Conservation (phyloP, 305 asterid genomes). For the Caryopteris hybrid region DNA sequence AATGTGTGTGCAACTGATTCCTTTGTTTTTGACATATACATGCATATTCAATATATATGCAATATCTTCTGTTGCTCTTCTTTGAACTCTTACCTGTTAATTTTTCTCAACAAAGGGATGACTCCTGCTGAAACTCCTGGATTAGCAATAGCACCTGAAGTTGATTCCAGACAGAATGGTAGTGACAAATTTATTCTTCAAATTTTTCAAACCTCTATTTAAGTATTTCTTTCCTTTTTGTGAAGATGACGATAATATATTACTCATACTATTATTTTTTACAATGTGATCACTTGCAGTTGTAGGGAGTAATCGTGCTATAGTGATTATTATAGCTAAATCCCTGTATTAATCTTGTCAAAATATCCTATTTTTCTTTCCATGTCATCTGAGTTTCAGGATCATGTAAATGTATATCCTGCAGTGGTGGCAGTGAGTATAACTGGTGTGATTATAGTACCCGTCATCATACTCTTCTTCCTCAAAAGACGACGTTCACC, state of each 20-base stretch:
- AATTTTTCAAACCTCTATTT: no score
- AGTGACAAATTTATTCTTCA: no score
- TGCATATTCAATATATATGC: no score
- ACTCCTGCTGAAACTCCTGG: no score
- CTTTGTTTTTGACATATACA: no score
- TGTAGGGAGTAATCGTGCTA: background rate
- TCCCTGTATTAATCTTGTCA: background rate
- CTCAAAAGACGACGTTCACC: slow-evolving; percentile 2
- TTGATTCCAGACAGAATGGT: no score
- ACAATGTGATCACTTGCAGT: background rate
- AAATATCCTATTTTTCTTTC: background rate
- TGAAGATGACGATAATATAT: background rate
- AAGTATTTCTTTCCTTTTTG: background rate
- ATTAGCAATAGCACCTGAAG: no score
- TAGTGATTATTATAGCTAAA: background rate
- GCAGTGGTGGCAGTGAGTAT: background rate
- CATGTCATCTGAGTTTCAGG: background rate
- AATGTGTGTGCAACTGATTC: no score
- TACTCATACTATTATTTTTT: no score
- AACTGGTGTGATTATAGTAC: background rate
- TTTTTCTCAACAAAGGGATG: no score
- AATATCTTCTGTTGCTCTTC: no score
- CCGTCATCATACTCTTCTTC: background rate
- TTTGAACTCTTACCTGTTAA: no score
- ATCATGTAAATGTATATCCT: background rate